Percentiles rank a stretch among this genome's conserved stretches.
Conservation (phyloP, 768 basidiomycete genomes). For the Hydnomerulius pinastri region DNA sequence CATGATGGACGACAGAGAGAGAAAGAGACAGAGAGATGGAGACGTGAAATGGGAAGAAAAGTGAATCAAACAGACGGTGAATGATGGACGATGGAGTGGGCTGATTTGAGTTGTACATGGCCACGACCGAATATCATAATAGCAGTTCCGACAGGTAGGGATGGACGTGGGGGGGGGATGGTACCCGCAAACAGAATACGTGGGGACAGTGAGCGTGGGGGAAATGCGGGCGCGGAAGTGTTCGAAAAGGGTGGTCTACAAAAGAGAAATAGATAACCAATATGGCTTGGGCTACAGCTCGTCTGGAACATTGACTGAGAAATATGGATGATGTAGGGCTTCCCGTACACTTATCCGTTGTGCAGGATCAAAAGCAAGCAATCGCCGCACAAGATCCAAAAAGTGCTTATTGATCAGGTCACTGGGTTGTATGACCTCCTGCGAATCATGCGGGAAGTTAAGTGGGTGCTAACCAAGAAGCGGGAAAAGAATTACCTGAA, state of each 20-base stretch:
- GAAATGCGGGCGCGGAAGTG: conserved; percentile 18
- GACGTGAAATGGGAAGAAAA: conserved; percentile 18
- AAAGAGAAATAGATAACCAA: conserved; percentile 34
- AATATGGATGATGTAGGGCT: conserved; percentile 88
- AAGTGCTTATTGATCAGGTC: conserved; percentile 79
- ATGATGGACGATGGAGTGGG: conserved; percentile 28
- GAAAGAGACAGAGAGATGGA: conserved; percentile 1
- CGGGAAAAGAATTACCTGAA: conserved; percentile 56
- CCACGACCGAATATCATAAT: conserved; percentile 38
- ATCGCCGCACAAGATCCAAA: conserved; percentile 81
- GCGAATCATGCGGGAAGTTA: conserved; percentile 10
- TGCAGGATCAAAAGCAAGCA: conserved; percentile 88
- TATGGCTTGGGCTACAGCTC: conserved; percentile 56
- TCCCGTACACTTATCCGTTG: conserved; percentile 87
- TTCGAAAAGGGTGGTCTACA: conserved; percentile 33
- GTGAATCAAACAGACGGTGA: conserved; percentile 30
- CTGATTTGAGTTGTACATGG: conserved; percentile 38
- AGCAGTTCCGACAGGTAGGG: conserved; percentile 29
- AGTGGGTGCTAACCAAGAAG: background rate
- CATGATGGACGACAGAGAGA: conserved; percentile 17
- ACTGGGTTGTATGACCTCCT: conserved; percentile 84
- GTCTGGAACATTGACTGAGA: conserved; percentile 63
- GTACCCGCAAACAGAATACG: conserved; percentile 26
- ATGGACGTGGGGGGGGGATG: conserved; percentile 22
- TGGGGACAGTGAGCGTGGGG: conserved; percentile 22